Evolutionary conservation across 2,329 filamentous ascomycete genomes (phyloP), one percentile per base, ranked within the genome.

Genomic region (Paraconiothyrium brasiliense): DNA sequence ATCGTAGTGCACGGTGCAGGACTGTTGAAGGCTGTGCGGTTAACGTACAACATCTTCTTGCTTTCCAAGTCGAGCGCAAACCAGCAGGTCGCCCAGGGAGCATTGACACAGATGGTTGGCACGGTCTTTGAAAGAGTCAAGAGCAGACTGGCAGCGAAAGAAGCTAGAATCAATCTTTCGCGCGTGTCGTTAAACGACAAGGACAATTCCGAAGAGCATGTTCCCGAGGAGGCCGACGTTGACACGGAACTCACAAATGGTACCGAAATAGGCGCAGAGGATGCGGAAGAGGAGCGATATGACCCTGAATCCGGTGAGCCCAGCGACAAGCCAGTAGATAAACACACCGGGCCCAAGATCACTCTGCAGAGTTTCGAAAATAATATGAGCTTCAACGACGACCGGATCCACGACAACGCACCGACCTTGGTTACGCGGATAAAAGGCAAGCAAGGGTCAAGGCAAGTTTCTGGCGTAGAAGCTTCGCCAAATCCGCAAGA

Each of bases 1-100:
- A 97, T 98, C 67, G 93, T 99, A 47, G 96, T 99, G 1, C 95
- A 99, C 78, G 95, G 95, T 61, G 94, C 95, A 41, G 96, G 95
- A 66, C 85, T 99, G 64, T 85, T 99, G 67, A 99, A 99, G 83
- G 94, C 95, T 58, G 93, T 99, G 67, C 91, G 95, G 70, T 93
- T 98, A 79, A 97, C 97, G 61, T 99, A 99, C 84, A 99, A 99
- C 82, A 96, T 99, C 70, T 99, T 99, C 79, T 85, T 99, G 62
- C 88, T 98, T 54, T 98, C 94, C 68, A 93, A 95, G 76, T 97
- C 90, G 66, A 96, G 91, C 66, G 89, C 93, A 59, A 99, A 98
- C 77, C 95, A 99, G 82, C 94, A 97, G 78, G 92, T 98, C 54
- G 96, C 96, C 1, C 96, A 99, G 78, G 95, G 95, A 2, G 97